Percentiles rank a stretch among this genome's conserved stretches.
These are phyloP conservation scores for Apodospora peruviana DNA, from an alignment of 495 filamentous ascomycete species.

Conservation along the genomic window DNA sequence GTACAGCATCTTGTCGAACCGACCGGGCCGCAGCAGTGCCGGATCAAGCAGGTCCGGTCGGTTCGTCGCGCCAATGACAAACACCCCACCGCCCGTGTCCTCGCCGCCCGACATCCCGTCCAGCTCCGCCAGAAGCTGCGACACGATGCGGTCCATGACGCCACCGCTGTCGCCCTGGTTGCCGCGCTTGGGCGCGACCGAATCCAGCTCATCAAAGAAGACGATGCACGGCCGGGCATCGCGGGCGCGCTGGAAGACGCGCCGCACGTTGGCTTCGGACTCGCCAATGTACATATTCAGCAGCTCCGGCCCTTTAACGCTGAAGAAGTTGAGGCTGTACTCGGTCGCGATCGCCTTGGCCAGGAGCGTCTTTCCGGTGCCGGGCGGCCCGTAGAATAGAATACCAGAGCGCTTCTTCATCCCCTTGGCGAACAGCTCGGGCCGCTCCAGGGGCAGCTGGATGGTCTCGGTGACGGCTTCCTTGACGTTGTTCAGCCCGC, in stretches of 20 bases:
- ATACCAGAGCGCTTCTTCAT: constrained; percentile 99
- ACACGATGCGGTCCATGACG: constrained; percentile 98
- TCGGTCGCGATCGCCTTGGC: constrained; percentile 98
- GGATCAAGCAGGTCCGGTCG: constrained; percentile 89
- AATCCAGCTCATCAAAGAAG: constrained; percentile 97
- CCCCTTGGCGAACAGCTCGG: constrained; percentile 93
- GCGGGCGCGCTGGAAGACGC: constrained; percentile 90
- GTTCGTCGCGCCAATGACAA: constrained; percentile 97
- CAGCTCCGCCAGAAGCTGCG: constrained; percentile 87
- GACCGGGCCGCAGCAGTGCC: constrained; percentile 81
- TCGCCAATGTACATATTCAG: constrained; percentile 99
- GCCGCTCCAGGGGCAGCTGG: constrained; percentile 83
- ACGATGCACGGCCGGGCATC: constrained; percentile 97
- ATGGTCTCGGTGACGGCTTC: constrained; percentile 96
- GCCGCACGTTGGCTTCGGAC: constrained; percentile 92
- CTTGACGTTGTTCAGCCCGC: constrained; percentile 88
- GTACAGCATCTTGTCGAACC: constrained; percentile 99
- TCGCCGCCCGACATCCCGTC: constrained; percentile 97
- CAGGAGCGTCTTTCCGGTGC: constrained; percentile 93
- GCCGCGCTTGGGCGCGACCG: constrained; percentile 92
- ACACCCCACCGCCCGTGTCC: constrained; percentile 76
- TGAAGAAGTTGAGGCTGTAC: constrained; percentile 98
- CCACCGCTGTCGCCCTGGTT: constrained; percentile 98
- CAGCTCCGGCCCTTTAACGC: constrained; percentile 93
- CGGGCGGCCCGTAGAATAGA: constrained; percentile 94